Conservation (phyloP, 2,329 filamentous ascomycete genomes). For the Epichloe elymi region DNA sequence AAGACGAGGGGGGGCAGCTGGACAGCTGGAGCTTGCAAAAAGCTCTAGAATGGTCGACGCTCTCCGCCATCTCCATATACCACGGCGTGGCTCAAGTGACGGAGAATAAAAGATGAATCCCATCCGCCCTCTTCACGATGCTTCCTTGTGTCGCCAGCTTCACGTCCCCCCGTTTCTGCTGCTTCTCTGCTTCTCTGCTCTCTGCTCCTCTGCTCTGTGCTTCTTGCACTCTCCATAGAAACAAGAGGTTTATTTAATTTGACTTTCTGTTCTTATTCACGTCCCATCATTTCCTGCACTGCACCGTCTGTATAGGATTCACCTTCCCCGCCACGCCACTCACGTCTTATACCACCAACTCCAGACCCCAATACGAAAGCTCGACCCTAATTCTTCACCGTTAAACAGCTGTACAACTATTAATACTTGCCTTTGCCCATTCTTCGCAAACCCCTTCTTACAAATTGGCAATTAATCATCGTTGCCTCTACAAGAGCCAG, state of each 20-base stretch:
- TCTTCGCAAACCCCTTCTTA: background rate
- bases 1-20: background rate
- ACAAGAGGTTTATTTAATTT: background rate
- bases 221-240: background rate
- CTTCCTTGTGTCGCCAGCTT: background rate
- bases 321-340: background rate
- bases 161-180: background rate
- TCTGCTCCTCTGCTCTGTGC: background rate
- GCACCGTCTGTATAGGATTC: background rate
- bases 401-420: background rate
- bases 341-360: background rate
- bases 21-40: conserved; percentile 1
- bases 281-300: background rate
- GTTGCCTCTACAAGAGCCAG: background rate
- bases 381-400: background rate
- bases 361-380: background rate
- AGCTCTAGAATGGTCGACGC: conserved; percentile 6
- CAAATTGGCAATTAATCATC: background rate
- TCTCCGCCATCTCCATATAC: conserved; percentile 6
- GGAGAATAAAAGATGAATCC: conserved; percentile 6
- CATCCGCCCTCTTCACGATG: conserved; percentile 3
- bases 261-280: background rate
- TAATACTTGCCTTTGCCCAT: background rate
- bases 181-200: background rate
- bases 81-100: conserved; percentile 9